phyloP scores from a whole-genome alignment of 306 rosid genomes.

The Arachis stenosperma region DNA sequence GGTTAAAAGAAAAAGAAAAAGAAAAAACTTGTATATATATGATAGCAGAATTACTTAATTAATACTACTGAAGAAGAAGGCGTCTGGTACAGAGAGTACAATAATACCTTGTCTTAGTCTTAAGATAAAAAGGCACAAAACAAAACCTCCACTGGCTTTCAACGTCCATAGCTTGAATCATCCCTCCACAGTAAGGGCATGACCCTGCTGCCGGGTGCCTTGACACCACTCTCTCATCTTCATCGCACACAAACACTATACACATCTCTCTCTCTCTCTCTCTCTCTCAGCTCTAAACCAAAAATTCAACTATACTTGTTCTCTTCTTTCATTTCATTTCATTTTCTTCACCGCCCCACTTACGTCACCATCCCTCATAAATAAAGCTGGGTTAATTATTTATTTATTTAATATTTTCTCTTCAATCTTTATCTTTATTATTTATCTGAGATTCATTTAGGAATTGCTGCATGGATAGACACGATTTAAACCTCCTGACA shows the following conservation, averaged over 20 bases:
- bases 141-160: constrained; percentile 74
- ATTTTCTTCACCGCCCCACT: neutral
- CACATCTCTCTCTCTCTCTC: constrained; percentile 55
- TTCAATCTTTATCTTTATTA: too few species aligned
- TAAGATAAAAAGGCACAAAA: constrained; percentile 64
- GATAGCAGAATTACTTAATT: too few species aligned
- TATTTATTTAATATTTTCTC: neutral
- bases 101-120: constrained; percentile 63
- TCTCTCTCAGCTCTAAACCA: neutral
- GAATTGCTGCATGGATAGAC: too few species aligned
- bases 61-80: constrained; percentile 45
- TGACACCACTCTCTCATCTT: constrained; percentile 65
- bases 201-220: constrained; percentile 78
- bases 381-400: neutral
- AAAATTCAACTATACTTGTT: constrained; percentile 10
- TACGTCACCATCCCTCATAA: neutral
- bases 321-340: neutral
- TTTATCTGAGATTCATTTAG: too few species aligned
- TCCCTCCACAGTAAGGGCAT: constrained; percentile 84
- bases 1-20: neutral
- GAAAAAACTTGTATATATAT: too few species aligned
- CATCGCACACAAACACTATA: constrained; percentile 82
- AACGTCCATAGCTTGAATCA: constrained; percentile 71
- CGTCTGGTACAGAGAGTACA: constrained; percentile 60
- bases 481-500: too few species aligned